Conservation (phyloP, 148 eudicot species). For the Beta vulgaris region DNA sequence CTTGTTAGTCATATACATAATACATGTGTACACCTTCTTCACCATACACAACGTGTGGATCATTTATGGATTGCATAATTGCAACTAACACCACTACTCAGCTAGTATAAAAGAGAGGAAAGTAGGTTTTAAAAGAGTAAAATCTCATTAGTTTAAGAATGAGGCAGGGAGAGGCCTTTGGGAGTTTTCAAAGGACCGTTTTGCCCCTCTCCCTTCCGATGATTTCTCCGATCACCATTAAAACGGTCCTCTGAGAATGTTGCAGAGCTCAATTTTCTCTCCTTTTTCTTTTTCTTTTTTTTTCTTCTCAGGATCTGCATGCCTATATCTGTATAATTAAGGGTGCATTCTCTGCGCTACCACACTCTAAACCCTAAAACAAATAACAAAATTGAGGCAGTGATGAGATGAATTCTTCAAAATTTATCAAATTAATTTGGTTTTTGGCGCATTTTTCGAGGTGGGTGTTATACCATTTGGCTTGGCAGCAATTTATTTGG, state of each 20-base stretch:
- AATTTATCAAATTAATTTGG: not conserved
- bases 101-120: not conserved
- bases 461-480: not conserved
- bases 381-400: slow-evolving; percentile 21
- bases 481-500: not conserved
- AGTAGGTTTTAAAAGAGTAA: not conserved
- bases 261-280: not conserved
- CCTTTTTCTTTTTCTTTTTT: not conserved
- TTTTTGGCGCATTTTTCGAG: not conserved
- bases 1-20: too few species aligned
- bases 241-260: slow-evolving; percentile 14
- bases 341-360: too few species aligned
- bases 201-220: slow-evolving; percentile 28
- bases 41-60: too few species aligned
- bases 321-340: too few species aligned
- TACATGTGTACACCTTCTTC: too few species aligned
- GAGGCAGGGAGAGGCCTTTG: not conserved
- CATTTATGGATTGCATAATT: too few species aligned
- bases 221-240: slow-evolving; percentile 12
- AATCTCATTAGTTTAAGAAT: slow-evolving; percentile 27
- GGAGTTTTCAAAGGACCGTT: slow-evolving; percentile 17
- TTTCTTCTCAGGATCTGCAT: not conserved
- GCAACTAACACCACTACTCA: not conserved
- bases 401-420: slow-evolving; percentile 3
- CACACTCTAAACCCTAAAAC: too few species aligned